Evolutionary conservation across 306 rosid species (phyloP), one percentile per base, ranked within the genome.

Genomic region (Argentina anserina): DNA sequence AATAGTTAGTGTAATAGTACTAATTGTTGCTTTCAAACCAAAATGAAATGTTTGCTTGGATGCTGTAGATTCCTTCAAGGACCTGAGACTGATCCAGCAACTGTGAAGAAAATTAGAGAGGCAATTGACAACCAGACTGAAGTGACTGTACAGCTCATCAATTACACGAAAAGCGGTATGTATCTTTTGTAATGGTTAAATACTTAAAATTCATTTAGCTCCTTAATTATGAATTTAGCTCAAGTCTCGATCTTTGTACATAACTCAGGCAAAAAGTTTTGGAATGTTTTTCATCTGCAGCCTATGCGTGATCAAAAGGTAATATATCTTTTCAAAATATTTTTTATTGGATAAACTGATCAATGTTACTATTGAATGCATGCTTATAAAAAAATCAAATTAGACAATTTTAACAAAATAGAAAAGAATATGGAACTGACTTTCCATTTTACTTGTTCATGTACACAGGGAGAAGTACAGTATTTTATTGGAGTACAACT

Each of bases 301-400:
- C 96, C 99, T 43, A 94, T 94, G 99, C 97, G 99, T 83, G 99
- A 94, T 63, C 99, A 94, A 66, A 94, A 91, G 97, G 99, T 90
- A 87, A 36, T 21, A 0, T 58, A 58, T 21, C 0, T 23, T 33
- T 25, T 31, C 70, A 56, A 26, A 26, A 56, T 60, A 43, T 34
- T 78, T 58, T 39, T 68, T 58, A 11, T 50, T 43, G 70, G 21
- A 77, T 41, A 61, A 71, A 47, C 78, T 50, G 18, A 60, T 25
- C 72, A n/a, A 37, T 64, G 67, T 56, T 23, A 67, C 76, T 69
- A 53, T 59, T 72, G 53, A 13, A 28, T 45, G 72, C 7, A 31
- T 14, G 6, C 15, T 68, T 42, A n/a, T 33, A 1, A 28, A n/a
- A 7, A 21, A 28, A 18, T 14, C 4, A 18, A 9, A 37, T 15